Evolutionary conservation across 2,329 filamentous ascomycete species (phyloP), one percentile per base, ranked within the genome.

Genomic region (Myotisia sp.): DNA sequence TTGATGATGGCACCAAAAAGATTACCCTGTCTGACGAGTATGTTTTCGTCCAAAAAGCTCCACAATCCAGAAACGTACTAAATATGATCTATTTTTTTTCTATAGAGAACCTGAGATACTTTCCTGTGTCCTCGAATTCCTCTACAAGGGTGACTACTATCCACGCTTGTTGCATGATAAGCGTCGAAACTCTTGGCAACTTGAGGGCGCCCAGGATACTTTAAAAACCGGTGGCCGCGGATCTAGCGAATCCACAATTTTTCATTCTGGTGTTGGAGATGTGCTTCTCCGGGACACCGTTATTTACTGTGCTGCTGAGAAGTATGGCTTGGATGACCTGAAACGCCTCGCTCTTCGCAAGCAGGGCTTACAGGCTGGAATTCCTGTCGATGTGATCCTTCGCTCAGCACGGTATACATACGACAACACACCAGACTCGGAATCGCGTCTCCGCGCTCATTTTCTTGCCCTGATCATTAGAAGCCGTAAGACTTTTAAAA

Each of bases 381-480:
- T 94, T 59, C 81, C 92, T 53, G 82, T 92, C 57, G 81, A 75
- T 53, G 86, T 83, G 46, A 92, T 94, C 61, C 72, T 95, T 60
- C 77, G 83, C 54, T 87, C 80, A 53, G 86, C 86, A 49, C 83
- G 87, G 61, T 94, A 90, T 68, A 85, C 86, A 56, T 94, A 95
- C 64, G 81, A 82, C 55, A 77, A 93, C 68, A 94, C 87, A 52
- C 85, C 86, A 47, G 83, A 93, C 66, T 79, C 76, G 51, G 86
- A 95, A 67, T 87, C 80, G 55, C 75, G 79, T 53, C 76, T 95
- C 60, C 85, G 86, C 66, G 86, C 86, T 68, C 85, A 93, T 68
- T 94, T 93, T 70, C 77, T 95, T 59, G 84, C 86, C 58, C 74
- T 94, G 62, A 92, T 94, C 63, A 93, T 94, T 68, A 79, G 86